Evolutionary conservation across 768 basidiomycete species (phyloP).

Genomic region (Trametopsis cervina): DNA sequence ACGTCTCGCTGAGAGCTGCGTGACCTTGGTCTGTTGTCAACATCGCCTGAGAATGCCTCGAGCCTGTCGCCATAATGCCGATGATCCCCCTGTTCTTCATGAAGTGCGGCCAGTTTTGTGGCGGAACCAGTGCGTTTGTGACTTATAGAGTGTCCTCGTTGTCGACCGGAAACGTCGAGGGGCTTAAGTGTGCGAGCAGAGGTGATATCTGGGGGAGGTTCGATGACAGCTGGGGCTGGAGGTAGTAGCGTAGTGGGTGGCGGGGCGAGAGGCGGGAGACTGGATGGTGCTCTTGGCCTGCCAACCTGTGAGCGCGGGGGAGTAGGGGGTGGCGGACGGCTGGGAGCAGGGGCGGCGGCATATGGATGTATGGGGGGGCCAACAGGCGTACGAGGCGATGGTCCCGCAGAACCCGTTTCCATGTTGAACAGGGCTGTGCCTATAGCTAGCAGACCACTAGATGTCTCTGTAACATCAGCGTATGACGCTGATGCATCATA

Average conservation of each 20-base stretch:
- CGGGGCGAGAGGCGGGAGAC: conserved; percentile 58
- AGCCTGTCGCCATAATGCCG: not conserved
- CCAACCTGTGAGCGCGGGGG: conserved; percentile 19
- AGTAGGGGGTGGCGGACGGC: conserved; percentile 14
- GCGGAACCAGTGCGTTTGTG: conserved; percentile 53
- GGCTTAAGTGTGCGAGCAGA: conserved; percentile 26
- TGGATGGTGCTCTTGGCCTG: conserved; percentile 50
- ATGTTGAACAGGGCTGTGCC: conserved; percentile 42
- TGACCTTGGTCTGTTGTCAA: conserved; percentile 3
- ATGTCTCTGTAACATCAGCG: conserved; percentile 10
- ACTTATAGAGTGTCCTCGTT: conserved; percentile 42
- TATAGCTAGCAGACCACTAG: conserved; percentile 34
- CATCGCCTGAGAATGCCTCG: not conserved
- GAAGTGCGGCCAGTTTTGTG: conserved; percentile 49
- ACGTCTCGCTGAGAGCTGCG: not conserved
- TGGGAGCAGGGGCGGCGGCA: conserved; percentile 9
- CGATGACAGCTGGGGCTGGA: conserved; percentile 39
- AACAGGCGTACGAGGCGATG: conserved; percentile 13
- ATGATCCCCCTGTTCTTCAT: conserved; percentile 42
- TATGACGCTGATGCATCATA: conserved; percentile 16
- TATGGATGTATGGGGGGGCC: conserved; percentile 18
- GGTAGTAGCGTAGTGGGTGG: conserved; percentile 58
- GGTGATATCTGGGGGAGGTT: conserved; percentile 24
- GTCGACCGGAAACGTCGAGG: conserved; percentile 29
- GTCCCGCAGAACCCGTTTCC: conserved; percentile 17